phyloP scores from a whole-genome alignment of 73 alveolate genomes.

The Paramecium primaurelia region DNA sequence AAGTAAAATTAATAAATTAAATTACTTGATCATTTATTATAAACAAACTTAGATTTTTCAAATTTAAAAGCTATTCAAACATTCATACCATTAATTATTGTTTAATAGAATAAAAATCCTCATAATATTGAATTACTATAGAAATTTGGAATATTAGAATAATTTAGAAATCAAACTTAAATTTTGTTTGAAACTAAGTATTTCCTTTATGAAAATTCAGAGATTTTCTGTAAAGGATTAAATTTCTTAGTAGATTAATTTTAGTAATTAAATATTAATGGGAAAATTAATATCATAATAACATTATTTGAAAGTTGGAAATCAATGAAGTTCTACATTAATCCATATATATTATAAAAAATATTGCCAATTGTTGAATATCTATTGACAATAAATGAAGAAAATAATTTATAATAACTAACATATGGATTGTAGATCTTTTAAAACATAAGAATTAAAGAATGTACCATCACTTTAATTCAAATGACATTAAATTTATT shows the following conservation, averaged over 20 bases:
- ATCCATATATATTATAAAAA: background rate
- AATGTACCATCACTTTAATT: background rate
- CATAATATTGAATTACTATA: background rate
- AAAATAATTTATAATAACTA: background rate
- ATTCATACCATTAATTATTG: background rate
- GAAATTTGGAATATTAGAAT: background rate
- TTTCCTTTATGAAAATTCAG: background rate
- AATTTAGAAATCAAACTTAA: background rate
- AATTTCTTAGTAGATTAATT: background rate
- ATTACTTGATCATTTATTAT: background rate
- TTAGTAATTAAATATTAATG: background rate
- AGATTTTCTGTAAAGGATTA: background rate
- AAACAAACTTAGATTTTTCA: background rate
- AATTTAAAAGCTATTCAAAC: background rate
- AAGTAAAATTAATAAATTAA: background rate
- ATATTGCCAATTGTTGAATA: background rate
- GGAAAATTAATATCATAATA: background rate
- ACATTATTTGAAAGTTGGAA: background rate
- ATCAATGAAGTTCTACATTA: background rate
- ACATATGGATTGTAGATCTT: background rate
- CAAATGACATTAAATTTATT: background rate
- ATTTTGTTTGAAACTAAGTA: background rate
- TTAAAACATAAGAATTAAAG: background rate
- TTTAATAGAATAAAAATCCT: background rate
- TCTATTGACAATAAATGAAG: slow-evolving; percentile 5